Base-by-base conservation (phyloP, 371 early-diverging fungal species). In the Gilbertella persicaria region DNA sequence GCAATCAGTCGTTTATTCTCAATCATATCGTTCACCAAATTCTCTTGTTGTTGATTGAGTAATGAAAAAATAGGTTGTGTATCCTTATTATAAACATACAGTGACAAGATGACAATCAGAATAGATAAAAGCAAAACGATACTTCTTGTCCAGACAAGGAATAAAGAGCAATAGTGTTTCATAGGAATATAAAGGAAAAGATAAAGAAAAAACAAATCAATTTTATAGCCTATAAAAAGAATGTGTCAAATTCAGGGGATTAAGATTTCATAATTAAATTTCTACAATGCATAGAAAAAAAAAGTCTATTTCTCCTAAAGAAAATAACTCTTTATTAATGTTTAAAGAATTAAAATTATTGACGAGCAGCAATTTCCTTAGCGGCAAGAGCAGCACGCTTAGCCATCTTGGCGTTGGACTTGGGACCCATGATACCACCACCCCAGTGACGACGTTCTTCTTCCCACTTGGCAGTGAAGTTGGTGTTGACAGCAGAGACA, bases 371-470 rank as follows among this genome's bases (percentile, higher is more conserved):
- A 56, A 74, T 64, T 63, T 80, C 79, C 77, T 83, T 84, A 73
- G 89, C 89, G 68, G 77, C 79, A 52, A 80, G 75, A 59, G 83
- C 85, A 53, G 82, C 83, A 62, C 89, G 86, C 91, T 92, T 92
- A 73, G 81, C 74, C 62, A 83, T 85, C 76, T 79, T 83, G 67
- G 88, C 90, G 75, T 88, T 79, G 76, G 94, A 91, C 89, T 94
- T 95, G 82, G 75, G 73, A 64, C 96, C 95, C 93, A 93, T 93
- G 82, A 96, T 82, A 79, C 96, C 96, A 70, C 97, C 97, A 85
- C 97, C 97, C 99, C 97, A 98, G 60, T 80, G 76, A 70, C 87
- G 87, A 69, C 96, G 92, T 83, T 68, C 71, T 62, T 96, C 88
- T 61, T 96, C 97, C 76, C 77, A 80, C 89, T 96, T 97, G 74